Evolutionary conservation across 2,329 filamentous ascomycete genomes (phyloP), one percentile per base, ranked within the genome.

Genomic region (Fusarium drepaniforme): DNA sequence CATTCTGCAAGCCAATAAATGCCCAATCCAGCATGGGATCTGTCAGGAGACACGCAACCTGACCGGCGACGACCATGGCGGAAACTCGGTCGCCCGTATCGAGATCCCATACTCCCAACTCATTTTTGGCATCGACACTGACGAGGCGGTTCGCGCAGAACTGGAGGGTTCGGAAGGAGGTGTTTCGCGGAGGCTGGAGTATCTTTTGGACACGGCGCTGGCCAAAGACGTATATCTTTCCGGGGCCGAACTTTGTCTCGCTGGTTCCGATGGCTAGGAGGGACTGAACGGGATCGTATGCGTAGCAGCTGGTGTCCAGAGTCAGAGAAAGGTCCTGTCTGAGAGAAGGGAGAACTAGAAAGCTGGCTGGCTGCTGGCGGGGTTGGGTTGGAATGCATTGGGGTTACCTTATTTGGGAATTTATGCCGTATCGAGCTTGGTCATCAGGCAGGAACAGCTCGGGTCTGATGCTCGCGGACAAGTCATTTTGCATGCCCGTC

Each of bases 1-100:
- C 95, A 79, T 90, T 94, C 74, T 94, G 91, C 72, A 95, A 86
- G 15, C 95, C 97, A 53, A 98, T 86, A 72, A 99, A 93, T 42
- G 93, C 95, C 91, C 97, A 99, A 82, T 99, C 97, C 70, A 99
- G 87, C 85, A 94, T 94, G 1, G 96, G 95, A 81, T 99, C 97
- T 9, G 93, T 95, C 67, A 93, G 88, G 78, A 98, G 82, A 37
- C 90, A 89, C 16, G 91, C 92, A 23, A 96, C 94, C 59, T 91
- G 89, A 8, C 94, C 95, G 0, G 95, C 94, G 12, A 95, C 92
- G 5, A 93, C 90, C 80, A 95, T 93, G 38, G 91, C 91, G 30
- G 91, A 90, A 44, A 95, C 76, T 66, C 93, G 88, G 66, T 87
- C 87, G 77, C 92, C 93, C 0, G 90, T 90, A 73, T 93, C 91